Conservation (phyloP, 2,329 filamentous ascomycete genomes). For the Fusarium clavum region DNA sequence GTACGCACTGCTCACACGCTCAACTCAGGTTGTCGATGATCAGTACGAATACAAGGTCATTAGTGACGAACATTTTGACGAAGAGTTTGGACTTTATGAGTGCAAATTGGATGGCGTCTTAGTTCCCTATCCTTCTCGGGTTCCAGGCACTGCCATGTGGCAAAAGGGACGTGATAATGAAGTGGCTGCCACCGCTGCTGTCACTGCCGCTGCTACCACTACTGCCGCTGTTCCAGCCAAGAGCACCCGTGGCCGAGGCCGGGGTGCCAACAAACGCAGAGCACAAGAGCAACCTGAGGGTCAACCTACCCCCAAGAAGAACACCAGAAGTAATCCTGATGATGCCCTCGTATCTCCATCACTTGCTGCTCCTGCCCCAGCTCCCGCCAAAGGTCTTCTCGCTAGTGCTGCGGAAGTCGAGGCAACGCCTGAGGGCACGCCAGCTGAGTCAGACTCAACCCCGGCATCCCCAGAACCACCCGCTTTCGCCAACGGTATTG, state of each 20-base stretch:
- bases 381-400: constrained; percentile 54
- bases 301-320: constrained; percentile 62
- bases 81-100: constrained; percentile 58
- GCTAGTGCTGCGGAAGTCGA: constrained; percentile 54
- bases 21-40: constrained; percentile 55
- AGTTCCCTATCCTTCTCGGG: constrained; percentile 59
- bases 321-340: constrained; percentile 51
- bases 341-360: constrained; percentile 46
- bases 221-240: constrained; percentile 45
- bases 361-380: constrained; percentile 47
- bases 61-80: constrained; percentile 57
- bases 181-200: constrained; percentile 50
- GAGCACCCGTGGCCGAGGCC: constrained; percentile 49
- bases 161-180: constrained; percentile 53
- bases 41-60: constrained; percentile 60
- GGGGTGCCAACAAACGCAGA: constrained; percentile 60
- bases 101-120: constrained; percentile 56
- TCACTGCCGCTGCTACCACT: constrained; percentile 43
- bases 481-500: constrained; percentile 44
- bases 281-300: constrained; percentile 62
- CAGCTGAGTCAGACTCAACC: constrained; percentile 52
- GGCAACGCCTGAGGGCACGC: constrained; percentile 51
- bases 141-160: constrained; percentile 58
- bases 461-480: constrained; percentile 53
- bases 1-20: constrained; percentile 36